Evolutionary conservation across 495 filamentous ascomycete species (phyloP), one percentile per base, ranked within the genome.

Genomic region (Hypoxylon intermedium): DNA sequence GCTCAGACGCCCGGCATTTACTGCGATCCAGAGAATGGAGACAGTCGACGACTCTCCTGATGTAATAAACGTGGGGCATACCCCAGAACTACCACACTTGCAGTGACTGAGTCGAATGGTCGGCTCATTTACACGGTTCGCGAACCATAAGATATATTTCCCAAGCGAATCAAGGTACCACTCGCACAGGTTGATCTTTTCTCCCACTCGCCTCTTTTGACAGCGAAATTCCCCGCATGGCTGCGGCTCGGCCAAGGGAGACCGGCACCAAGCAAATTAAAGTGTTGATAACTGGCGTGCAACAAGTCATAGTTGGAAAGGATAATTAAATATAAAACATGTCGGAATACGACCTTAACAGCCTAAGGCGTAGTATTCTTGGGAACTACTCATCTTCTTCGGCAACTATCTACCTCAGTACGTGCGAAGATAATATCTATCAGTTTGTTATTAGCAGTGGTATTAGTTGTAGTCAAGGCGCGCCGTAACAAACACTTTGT

Each of bases 1-100:
- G 31, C 12, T 9, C 15, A 34, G 41, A 34, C 5, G 19, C 16
- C 19, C 58, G 58, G 58, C 58, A 61, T 47, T 61, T 61, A n/a
- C 34, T 34, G 9, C 12, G 11, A 43, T 41, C 44, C 30, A 34
- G 20, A 33, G 51, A 43, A 45, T 46, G 5, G 26, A 36, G 40
- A 26, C 23, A 55, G 11, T 16, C 15, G 37, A n/a, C 31, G 11
- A 20, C 54, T 42, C 4, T 12, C 28, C 18, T 33, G 33, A 21
- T 31, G 33, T 30, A 50, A 28, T 36, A 28, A 20, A 45, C 53
- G 53, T 44, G 48, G 44, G 49, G 36, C 45, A 44, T 41, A 49
- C 41, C 16, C 18, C 6, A 21, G 38, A 18, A n/a, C 49, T 54
- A 55, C 43, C 46, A 58, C 44, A 5, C 30, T 54, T 28, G 18